Percentiles rank a stretch among this genome's conserved stretches.
Evolutionary conservation across 2,329 filamentous ascomycete species (phyloP).

Genomic region (Helotiales sp.): DNA sequence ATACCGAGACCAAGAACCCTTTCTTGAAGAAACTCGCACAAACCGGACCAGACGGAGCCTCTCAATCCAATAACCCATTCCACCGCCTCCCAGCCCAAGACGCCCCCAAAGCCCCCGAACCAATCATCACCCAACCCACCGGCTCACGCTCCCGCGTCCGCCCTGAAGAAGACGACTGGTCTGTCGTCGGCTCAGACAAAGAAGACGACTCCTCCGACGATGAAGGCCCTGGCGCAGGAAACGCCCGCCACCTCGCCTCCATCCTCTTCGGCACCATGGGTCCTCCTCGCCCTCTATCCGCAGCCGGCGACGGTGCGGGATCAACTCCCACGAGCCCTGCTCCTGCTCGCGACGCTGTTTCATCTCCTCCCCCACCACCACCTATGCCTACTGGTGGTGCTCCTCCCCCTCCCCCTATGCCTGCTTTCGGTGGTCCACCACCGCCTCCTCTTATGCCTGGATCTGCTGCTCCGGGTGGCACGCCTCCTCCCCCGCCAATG

Average conservation of each 20-base stretch:
- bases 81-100: slow-evolving; percentile 76
- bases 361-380: slow-evolving; percentile 52
- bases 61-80: slow-evolving; percentile 84
- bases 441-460: slow-evolving; percentile 45
- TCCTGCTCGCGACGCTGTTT: slow-evolving; percentile 47
- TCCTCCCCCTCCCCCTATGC: slow-evolving; percentile 45
- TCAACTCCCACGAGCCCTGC: slow-evolving; percentile 50
- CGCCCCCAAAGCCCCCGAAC: slow-evolving; percentile 52
- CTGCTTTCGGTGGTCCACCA: slow-evolving; percentile 39
- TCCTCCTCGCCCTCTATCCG: slow-evolving; percentile 85
- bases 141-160: slow-evolving; percentile 56
- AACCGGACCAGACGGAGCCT: slow-evolving; percentile 53
- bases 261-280: slow-evolving; percentile 98
- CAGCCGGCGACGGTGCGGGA: slow-evolving; percentile 71
- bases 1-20: slow-evolving; percentile 88
- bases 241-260: slow-evolving; percentile 88
- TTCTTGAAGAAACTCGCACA: slow-evolving; percentile 91
- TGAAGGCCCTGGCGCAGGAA: slow-evolving; percentile 77
- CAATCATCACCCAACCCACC: slow-evolving; percentile 49
- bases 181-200: slow-evolving; percentile 75
- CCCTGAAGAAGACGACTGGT: slow-evolving; percentile 81
- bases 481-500: slow-evolving; percentile 48
- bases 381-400: slow-evolving; percentile 54
- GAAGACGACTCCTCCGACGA: slow-evolving; percentile 77
- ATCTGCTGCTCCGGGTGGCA: slow-evolving; percentile 41